Base-by-base conservation (phyloP, 805 yeast genomes). In the Scheffersomyces amazonensis region DNA sequence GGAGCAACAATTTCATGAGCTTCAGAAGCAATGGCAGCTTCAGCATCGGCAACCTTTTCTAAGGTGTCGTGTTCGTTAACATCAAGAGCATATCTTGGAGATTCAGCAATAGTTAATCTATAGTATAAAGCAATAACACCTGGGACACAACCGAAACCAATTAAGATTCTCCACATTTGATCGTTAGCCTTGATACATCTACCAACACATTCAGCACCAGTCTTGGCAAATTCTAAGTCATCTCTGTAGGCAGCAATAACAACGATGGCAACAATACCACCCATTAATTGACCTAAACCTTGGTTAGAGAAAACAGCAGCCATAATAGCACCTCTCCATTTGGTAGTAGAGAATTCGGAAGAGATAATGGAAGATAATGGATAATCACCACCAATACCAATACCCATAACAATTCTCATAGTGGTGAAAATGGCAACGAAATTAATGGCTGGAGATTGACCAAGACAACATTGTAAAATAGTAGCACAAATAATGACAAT, bases 241-340 rank as follows among this genome's bases (percentile, higher is more conserved):
- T 69, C 62, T 62, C 84, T 86, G 76, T 83, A 89, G 53, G 80
- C 95, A 40, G 83, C 85, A 49, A 87, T 84, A 57, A 80, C 74
- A 41, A 86, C 58, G 44, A 88, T 67, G 40, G 95, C 87, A 52
- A 88, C 86, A 48, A 88, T 72, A 78, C 91, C 96, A 43, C 88
- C 96, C 15, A 81, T 57, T 44, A 89, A 76, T 72, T 90, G 96
- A 64, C 97, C 97, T 81, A 93, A 80, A 66, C 96, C 97, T 71
- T 90, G 97, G 73, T 89, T 89, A 41, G 96, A 91, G 65, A 90
- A 90, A 40, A 88, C 96, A 20, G 96, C 95, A 58, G 87, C 89
- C 96, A 88, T 88, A 53, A 87, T 87, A 48, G 96, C 96, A 76
- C 96, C 96, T 81, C 96, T 86, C 95, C 96, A 88, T 66, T 85